Conservation (phyloP, 1,139 yeast species). For the Yamadazyma friedrichii region DNA sequence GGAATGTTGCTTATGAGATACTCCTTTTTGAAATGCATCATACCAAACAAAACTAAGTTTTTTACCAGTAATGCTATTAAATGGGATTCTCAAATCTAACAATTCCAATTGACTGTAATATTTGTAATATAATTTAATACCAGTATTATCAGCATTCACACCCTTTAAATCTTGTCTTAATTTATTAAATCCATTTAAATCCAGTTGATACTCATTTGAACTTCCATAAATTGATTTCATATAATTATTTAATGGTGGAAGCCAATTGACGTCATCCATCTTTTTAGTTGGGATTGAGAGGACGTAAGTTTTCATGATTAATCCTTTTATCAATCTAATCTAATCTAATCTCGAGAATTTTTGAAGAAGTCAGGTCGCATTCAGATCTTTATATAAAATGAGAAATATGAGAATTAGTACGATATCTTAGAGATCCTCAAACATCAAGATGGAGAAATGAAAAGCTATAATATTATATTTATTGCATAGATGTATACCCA, state of each 20-base stretch:
- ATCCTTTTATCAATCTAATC: not conserved
- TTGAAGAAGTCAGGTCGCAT: too few species aligned
- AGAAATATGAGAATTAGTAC: too few species aligned
- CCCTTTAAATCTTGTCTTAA: constrained; percentile 65
- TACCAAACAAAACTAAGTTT: constrained; percentile 74
- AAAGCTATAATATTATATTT: too few species aligned
- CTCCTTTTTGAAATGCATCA: constrained; percentile 57
- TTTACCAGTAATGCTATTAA: constrained; percentile 50
- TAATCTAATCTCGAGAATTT: not conserved
- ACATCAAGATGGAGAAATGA: too few species aligned
- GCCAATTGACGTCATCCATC: constrained; percentile 67
- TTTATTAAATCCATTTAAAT: constrained; percentile 54
- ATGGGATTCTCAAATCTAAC: constrained; percentile 72
- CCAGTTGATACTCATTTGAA: constrained; percentile 55
- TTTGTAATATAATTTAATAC: constrained; percentile 54
- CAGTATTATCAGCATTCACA: constrained; percentile 49
- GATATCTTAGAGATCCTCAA: too few species aligned
- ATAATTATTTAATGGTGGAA: constrained; percentile 57
- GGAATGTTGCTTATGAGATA: constrained; percentile 47
- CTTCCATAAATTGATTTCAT: constrained; percentile 65
- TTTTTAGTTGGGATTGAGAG: constrained; percentile 47
- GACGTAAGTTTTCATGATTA: constrained; percentile 35
- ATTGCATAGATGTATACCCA: too few species aligned
- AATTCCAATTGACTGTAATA: constrained; percentile 85
- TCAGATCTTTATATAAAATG: too few species aligned